Evolutionary conservation across 495 filamentous ascomycete genomes (phyloP).

Genomic region (Aspergillus bertholletiae): DNA sequence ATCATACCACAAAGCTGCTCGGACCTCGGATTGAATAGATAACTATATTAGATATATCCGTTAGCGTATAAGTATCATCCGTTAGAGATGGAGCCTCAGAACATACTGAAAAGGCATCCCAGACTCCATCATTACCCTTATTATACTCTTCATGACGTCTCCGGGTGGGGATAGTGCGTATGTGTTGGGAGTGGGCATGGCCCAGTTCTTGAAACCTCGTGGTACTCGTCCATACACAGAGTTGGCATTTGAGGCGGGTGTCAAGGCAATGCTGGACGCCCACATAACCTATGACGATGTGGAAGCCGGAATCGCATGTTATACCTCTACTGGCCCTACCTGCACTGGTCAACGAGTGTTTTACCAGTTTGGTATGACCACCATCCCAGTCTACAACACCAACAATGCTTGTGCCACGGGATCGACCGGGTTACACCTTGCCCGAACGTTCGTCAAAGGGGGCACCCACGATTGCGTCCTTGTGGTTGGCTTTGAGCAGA

Average conservation of each 20-base stretch:
- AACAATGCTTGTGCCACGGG: constrained; percentile 99
- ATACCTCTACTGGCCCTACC: constrained; percentile 93
- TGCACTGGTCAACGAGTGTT: constrained; percentile 96
- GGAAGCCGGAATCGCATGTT: constrained; percentile 91
- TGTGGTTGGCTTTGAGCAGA: constrained; percentile 96
- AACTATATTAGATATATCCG: too few species aligned
- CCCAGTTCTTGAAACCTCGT: constrained; percentile 97
- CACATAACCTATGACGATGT: constrained; percentile 96
- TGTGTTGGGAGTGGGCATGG: constrained; percentile 96
- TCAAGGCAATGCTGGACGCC: constrained; percentile 94
- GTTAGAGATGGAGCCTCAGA: too few species aligned
- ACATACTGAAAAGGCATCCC: too few species aligned
- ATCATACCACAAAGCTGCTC: too few species aligned
- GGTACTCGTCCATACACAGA: constrained; percentile 68
- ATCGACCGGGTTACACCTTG: constrained; percentile 82
- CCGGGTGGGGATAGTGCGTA: too few species aligned
- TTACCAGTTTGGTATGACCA: constrained; percentile 97
- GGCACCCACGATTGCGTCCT: constrained; percentile 82
- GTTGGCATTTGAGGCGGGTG: constrained; percentile 89
- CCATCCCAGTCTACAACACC: constrained; percentile 94
- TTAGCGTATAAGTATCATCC: too few species aligned
- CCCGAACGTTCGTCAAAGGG: constrained; percentile 70
- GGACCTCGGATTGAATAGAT: too few species aligned
- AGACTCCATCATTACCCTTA: too few species aligned
- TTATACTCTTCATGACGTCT: too few species aligned